These are phyloP conservation scores for Tetradesmus lagerheimii DNA, from an alignment of 139 green algal genomes.

Conservation along the genomic window DNA sequence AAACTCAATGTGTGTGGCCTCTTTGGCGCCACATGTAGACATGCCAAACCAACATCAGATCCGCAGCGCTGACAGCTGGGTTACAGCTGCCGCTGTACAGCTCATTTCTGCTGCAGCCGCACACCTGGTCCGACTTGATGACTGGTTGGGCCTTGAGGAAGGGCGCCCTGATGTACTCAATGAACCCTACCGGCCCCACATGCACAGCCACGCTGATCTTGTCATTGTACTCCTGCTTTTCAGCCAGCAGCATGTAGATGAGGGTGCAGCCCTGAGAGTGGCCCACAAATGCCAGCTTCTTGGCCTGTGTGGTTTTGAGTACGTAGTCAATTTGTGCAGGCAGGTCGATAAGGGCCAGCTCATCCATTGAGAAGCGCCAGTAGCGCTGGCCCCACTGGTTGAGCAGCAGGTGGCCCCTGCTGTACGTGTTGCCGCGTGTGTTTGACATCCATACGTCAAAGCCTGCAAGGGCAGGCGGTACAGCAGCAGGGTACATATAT, in stretches of 20 bases:
- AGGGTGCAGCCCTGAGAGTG: conserved; percentile 64
- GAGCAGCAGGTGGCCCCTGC: conserved; percentile 44
- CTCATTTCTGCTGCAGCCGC: too few relatives aligned
- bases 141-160: conserved; percentile 56
- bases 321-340: conserved; percentile 72
- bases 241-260: conserved; percentile 67
- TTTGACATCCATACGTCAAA: conserved; percentile 82
- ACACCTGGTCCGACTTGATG: conserved; percentile 61
- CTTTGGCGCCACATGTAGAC: too few relatives aligned
- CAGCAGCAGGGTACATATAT: neutral
- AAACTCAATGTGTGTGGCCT: too few relatives aligned
- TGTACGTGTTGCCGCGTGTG: conserved; percentile 69
- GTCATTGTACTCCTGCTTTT: conserved; percentile 49
- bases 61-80: too few relatives aligned
- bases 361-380: conserved; percentile 53
- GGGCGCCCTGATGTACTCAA: conserved; percentile 54
- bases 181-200: conserved; percentile 76
- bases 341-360: conserved; percentile 76
- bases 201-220: conserved; percentile 64
- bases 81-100: too few relatives aligned
- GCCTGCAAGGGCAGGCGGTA: conserved; percentile 40
- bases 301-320: conserved; percentile 55
- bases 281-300: conserved; percentile 61
- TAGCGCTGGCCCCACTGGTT: conserved; percentile 36
- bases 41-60: too few relatives aligned